Conservation (phyloP, 306 rosid genomes). For the Prunus persica region Prunus_persica_NCBIv2 NC_034010.1:18511501-18512000, state of each 20-base stretch:
- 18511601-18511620: conserved; percentile 99
- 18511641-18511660: conserved; percentile 2
- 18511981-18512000: conserved; percentile 98
- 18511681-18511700: conserved; percentile 28
- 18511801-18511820: conserved; percentile 14
- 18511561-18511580: conserved; percentile 98
- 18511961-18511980: conserved; percentile 94
- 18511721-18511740: conserved; percentile 97
- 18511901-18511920: conserved; percentile 76
- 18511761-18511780: conserved; percentile 98
- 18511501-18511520: conserved; percentile 98
- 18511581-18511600: conserved; percentile 99
- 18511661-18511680: conserved; percentile 21
- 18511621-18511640: conserved; percentile 56
- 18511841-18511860: conserved; percentile 18
- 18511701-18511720: conserved; percentile 90
- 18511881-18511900: conserved; percentile 11
- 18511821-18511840: conserved; percentile 19
- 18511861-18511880: conserved; percentile 14
- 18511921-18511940: conserved; percentile 99
- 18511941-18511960: conserved; percentile 99
- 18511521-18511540: conserved; percentile 92
- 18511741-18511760: conserved; percentile 96
- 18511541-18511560: conserved; percentile 98
- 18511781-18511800: conserved; percentile 72